Evolutionary conservation across 2,329 filamentous ascomycete species (phyloP).

Genomic region (Penicillium fuscoglaucum): DNA sequence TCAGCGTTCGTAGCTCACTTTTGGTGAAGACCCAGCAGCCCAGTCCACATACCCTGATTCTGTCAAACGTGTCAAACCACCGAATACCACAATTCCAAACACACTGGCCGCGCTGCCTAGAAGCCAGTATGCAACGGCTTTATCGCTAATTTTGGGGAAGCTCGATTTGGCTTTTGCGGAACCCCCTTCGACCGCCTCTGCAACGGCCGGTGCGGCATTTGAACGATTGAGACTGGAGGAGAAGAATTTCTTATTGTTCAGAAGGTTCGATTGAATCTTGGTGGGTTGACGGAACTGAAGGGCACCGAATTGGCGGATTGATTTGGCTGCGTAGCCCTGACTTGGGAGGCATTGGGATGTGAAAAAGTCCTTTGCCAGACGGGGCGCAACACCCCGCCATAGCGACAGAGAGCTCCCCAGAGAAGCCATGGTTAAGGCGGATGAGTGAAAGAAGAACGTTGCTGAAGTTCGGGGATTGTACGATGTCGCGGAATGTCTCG

Average conservation of each 20-base stretch:
- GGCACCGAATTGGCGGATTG: slow-evolving; percentile 33
- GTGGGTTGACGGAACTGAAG: slow-evolving; percentile 30
- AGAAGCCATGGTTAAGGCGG: slow-evolving; percentile 34
- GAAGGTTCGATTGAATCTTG: slow-evolving; percentile 28
- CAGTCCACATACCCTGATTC: slow-evolving; percentile 73
- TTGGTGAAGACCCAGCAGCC: not conserved
- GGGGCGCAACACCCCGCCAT: slow-evolving; percentile 38
- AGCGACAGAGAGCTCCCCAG: slow-evolving; percentile 33
- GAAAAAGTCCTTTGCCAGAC: slow-evolving; percentile 42
- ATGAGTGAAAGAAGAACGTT: slow-evolving; percentile 15
- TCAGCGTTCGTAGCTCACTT: slow-evolving; percentile 13
- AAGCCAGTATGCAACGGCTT: slow-evolving; percentile 86
- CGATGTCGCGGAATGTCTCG: slow-evolving; percentile 14
- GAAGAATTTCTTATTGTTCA: slow-evolving; percentile 31
- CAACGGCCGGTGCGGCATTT: slow-evolving; percentile 22
- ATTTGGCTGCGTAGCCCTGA: slow-evolving; percentile 32
- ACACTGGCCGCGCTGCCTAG: slow-evolving; percentile 88
- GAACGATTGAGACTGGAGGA: slow-evolving; percentile 27
- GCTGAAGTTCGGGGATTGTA: slow-evolving; percentile 20
- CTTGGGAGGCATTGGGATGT: slow-evolving; percentile 44
- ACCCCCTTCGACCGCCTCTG: slow-evolving; percentile 24
- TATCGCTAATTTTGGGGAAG: slow-evolving; percentile 66
- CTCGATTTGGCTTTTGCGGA: slow-evolving; percentile 35
- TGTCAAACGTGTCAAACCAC: slow-evolving; percentile 87
- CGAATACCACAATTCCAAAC: slow-evolving; percentile 95